A percentile compares a stretch with the other conserved stretches of the same genome.
These are phyloP conservation scores for Debaryomyces hansenii DNA, from an alignment of 805 yeast genomes.

Conservation along the genomic window DNA sequence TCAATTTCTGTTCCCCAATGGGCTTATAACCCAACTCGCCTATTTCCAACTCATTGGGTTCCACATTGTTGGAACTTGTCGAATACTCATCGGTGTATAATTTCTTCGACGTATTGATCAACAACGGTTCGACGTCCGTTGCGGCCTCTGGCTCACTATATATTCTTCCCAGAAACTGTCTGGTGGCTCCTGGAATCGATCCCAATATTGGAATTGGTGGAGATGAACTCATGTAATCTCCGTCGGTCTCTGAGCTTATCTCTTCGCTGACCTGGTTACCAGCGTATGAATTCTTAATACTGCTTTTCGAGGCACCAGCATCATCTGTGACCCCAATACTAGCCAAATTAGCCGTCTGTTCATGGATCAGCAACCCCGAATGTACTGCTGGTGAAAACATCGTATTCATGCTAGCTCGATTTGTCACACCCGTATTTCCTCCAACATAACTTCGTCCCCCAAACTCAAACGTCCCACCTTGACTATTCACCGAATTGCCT, in stretches of 20 bases:
- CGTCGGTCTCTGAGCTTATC: not conserved
- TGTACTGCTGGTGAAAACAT: conserved; percentile 44
- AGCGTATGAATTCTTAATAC: conserved; percentile 7
- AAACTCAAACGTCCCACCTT: conserved; percentile 31
- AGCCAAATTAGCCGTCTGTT: conserved; percentile 57
- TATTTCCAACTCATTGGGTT: conserved; percentile 3
- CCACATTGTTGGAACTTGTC: not conserved
- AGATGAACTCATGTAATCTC: conserved; percentile 11
- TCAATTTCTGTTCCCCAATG: conserved; percentile 2
- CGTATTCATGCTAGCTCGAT: conserved; percentile 23
- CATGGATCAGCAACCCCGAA: conserved; percentile 51
- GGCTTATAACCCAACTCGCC: conserved; percentile 2
- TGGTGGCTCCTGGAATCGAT: not conserved
- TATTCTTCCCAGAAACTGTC: not conserved
- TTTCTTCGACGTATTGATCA: not conserved
- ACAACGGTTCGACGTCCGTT: conserved; percentile 2
- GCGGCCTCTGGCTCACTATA: not conserved
- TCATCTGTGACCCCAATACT: conserved; percentile 52
- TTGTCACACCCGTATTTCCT: conserved; percentile 9
- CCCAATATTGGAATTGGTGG: conserved; percentile 22
- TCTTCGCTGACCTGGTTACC: conserved; percentile 11
- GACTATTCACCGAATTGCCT: conserved; percentile 14
- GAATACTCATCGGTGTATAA: conserved; percentile 1
- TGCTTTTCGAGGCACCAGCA: conserved; percentile 11
- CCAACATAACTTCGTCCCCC: conserved; percentile 45